phyloP scores from a whole-genome alignment of 2,329 filamentous ascomycete species.

The Colletotrichum gloeosporioides region DNA sequence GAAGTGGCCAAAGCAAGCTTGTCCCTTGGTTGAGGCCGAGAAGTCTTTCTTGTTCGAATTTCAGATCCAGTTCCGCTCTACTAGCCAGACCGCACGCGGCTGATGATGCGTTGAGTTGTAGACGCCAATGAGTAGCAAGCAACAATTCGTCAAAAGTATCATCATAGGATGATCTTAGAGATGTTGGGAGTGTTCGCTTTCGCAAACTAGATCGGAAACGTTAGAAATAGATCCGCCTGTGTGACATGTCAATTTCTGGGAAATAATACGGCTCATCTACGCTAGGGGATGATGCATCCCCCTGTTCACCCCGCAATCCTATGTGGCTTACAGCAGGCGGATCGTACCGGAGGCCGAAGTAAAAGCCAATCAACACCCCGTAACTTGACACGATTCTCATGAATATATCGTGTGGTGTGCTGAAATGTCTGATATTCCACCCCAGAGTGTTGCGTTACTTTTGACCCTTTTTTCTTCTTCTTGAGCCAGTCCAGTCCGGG shows the following conservation, averaged over 20 bases:
- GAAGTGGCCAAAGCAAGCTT: too few species aligned
- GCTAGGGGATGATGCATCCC: not conserved
- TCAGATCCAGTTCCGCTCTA: too few species aligned
- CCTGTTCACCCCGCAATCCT: not conserved
- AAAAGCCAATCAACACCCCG: not conserved
- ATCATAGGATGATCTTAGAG: too few species aligned
- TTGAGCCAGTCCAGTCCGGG: accelerated
- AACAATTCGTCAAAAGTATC: too few species aligned
- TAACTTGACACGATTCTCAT: not conserved
- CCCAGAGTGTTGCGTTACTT: not conserved
- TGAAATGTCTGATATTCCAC: not conserved
- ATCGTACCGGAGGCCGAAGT: not conserved
- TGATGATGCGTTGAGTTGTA: too few species aligned
- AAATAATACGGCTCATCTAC: not conserved
- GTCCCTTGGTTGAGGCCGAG: too few species aligned
- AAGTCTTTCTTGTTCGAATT: too few species aligned
- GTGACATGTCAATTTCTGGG: not conserved
- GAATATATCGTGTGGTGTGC: not conserved
- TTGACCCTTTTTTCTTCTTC: not conserved
- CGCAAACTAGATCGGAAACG: not conserved
- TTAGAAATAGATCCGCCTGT: not conserved
- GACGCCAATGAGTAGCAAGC: too few species aligned
- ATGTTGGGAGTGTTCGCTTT: not conserved
- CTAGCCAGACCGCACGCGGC: too few species aligned
- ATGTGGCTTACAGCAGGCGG: not conserved